Conservation (phyloP, 345 rosid genomes). For the Eucalyptus dawsonii region DNA sequence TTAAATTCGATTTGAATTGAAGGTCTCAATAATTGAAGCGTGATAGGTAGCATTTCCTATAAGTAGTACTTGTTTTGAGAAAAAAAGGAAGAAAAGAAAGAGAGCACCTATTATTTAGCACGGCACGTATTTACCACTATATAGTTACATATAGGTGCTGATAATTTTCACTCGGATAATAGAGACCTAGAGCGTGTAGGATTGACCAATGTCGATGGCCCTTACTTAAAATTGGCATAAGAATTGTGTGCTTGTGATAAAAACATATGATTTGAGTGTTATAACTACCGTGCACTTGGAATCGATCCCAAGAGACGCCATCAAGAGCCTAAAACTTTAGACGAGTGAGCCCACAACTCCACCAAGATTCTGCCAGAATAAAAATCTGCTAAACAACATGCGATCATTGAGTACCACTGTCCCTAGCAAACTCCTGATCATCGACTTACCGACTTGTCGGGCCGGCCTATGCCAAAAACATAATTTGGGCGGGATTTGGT, state of each 20-base stretch:
- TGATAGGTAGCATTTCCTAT: not conserved
- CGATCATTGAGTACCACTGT: not conserved
- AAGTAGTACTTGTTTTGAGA: not conserved
- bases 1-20: not conserved
- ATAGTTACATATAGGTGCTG: not conserved
- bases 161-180: not conserved
- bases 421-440: not conserved
- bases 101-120: not conserved
- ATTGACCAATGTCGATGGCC: not conserved
- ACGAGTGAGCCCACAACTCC: not conserved
- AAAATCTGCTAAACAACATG: not conserved
- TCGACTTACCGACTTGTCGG: not conserved
- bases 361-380: not conserved
- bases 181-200: not conserved
- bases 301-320: not conserved
- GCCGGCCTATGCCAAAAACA: not conserved
- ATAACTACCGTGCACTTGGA: no score
- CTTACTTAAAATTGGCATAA: not conserved
- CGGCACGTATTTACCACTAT: not conserved
- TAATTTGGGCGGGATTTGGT: no score
- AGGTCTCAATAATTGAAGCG: not conserved
- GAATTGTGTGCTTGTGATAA: not conserved
- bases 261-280: not conserved
- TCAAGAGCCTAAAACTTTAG: not conserved
- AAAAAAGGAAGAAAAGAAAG: not conserved